A percentile compares a stretch with the other conserved stretches of the same genome.
Evolutionary conservation across 2,329 filamentous ascomycete genomes (phyloP).

Genomic region (Lasiodiplodia hormozganensis): DNA sequence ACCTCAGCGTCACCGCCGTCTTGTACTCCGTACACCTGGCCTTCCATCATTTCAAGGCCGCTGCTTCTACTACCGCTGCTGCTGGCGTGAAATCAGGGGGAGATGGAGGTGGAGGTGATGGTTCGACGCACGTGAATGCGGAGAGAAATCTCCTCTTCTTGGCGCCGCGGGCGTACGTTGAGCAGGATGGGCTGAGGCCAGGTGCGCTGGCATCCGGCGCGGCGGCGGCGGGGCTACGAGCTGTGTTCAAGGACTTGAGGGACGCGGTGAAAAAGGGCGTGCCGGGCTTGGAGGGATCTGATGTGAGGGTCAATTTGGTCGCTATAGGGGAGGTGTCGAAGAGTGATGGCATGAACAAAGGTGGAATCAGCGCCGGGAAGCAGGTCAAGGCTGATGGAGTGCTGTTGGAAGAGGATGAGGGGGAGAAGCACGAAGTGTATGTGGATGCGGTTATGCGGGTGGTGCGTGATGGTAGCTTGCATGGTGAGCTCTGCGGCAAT

Average conservation of each 20-base stretch:
- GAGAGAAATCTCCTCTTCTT: constrained; percentile 32
- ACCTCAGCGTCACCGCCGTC: constrained; percentile 39
- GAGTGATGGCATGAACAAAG: not conserved
- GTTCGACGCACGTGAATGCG: not conserved
- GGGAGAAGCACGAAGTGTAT: not conserved
- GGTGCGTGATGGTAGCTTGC: constrained; percentile 32
- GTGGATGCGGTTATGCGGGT: constrained; percentile 30
- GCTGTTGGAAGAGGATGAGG: not conserved
- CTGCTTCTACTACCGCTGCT: constrained; percentile 18
- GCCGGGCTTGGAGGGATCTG: not conserved
- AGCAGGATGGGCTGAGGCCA: not conserved
- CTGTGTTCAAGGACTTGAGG: constrained; percentile 27
- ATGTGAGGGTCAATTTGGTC: constrained; percentile 22
- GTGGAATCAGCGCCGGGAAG: not conserved
- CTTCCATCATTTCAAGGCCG: constrained; percentile 39
- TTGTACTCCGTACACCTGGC: constrained; percentile 41
- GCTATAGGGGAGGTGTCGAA: constrained; percentile 31
- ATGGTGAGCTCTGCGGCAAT: constrained; percentile 27
- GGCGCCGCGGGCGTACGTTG: constrained; percentile 29
- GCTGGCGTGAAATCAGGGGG: not conserved
- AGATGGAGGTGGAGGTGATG: not conserved
- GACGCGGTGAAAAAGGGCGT: constrained; percentile 4
- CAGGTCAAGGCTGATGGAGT: not conserved
- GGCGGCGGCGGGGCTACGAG: constrained; percentile 35
- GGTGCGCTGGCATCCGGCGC: constrained; percentile 30